These are phyloP conservation scores for Tympanopsis confertula DNA, from an alignment of 2,329 filamentous ascomycete species.

Conservation along the genomic window DNA sequence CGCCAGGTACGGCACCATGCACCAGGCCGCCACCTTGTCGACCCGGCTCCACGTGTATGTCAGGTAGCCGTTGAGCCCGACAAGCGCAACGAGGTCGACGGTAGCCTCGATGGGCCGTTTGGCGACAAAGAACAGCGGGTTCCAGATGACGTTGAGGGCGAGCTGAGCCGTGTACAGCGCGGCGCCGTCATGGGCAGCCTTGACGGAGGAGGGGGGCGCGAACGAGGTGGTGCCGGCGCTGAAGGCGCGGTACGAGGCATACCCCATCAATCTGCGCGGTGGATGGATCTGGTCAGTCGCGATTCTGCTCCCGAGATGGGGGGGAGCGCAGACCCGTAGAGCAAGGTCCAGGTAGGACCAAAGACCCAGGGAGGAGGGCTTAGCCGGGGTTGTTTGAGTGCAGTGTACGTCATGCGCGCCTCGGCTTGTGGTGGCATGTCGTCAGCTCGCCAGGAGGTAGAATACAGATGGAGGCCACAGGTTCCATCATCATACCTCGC, in stretches of 20 bases:
- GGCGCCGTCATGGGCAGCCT: slow-evolving; percentile 54
- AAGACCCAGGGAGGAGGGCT: slow-evolving; percentile 50
- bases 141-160: slow-evolving; percentile 76
- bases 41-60: slow-evolving; percentile 66
- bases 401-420: slow-evolving; percentile 49
- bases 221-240: slow-evolving; percentile 47
- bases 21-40: slow-evolving; percentile 62
- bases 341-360: slow-evolving; percentile 52
- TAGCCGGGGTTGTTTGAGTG: slow-evolving; percentile 56
- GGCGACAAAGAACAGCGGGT: slow-evolving; percentile 80
- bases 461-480: background rate
- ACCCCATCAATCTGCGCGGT: slow-evolving; percentile 57
- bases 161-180: slow-evolving; percentile 81
- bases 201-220: slow-evolving; percentile 37
- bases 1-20: slow-evolving; percentile 68
- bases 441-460: too few species aligned
- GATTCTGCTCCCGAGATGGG: too few species aligned
- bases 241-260: slow-evolving; percentile 71
- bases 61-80: slow-evolving; percentile 63
- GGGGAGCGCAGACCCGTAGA: slow-evolving; percentile 45
- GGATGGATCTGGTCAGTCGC: too few species aligned
- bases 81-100: slow-evolving; percentile 61
- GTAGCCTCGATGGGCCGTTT: slow-evolving; percentile 65
- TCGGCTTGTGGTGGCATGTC: slow-evolving; percentile 13
- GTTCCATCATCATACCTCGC: slow-evolving; percentile 39